These are phyloP conservation scores for Kodamaea hsintzibuensis DNA, from an alignment of 805 yeast species.

Conservation along the genomic window DNA sequence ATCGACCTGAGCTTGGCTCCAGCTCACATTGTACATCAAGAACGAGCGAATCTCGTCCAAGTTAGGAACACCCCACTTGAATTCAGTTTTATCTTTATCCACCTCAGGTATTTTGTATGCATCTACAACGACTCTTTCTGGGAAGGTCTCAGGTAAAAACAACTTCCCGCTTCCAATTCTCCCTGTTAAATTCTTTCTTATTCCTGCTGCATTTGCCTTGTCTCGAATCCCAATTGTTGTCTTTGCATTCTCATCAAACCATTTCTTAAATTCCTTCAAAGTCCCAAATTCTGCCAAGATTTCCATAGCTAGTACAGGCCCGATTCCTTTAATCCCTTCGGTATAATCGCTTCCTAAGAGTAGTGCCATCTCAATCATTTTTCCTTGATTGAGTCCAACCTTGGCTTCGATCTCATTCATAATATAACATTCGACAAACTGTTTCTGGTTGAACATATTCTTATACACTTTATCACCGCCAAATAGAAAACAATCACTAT, in stretches of 20 bases:
- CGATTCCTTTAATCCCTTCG: conserved; percentile 87
- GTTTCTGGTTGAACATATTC: conserved; percentile 92
- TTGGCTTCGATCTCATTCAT: conserved; percentile 56
- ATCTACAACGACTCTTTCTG: conserved; percentile 63
- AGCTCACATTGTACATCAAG: conserved; percentile 69
- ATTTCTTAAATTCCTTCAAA: conserved; percentile 39
- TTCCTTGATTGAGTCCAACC: conserved; percentile 62
- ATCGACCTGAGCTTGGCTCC: conserved; percentile 76
- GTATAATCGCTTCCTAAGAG: conserved; percentile 95
- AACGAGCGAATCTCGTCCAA: conserved; percentile 74
- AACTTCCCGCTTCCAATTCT: conserved; percentile 54
- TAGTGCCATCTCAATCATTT: conserved; percentile 77
- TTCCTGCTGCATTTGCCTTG: conserved; percentile 43
- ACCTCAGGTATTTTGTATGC: conserved; percentile 85
- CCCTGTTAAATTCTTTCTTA: conserved; percentile 59
- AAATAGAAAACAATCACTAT: conserved; percentile 92
- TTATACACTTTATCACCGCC: conserved; percentile 85
- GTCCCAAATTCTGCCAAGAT: conserved; percentile 78
- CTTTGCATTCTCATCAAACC: conserved; percentile 60
- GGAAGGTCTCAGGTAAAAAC: conserved; percentile 63
- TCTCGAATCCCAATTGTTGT: conserved; percentile 30
- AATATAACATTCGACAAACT: conserved; percentile 84
- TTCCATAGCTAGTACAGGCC: conserved; percentile 92
- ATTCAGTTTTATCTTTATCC: conserved; percentile 73
- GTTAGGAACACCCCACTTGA: conserved; percentile 90